Percentiles rank a stretch among this genome's conserved stretches.
phyloP scores from a whole-genome alignment of 1,284 basidiomycete species.

The Mycosarcoma mackinlayi region DNA sequence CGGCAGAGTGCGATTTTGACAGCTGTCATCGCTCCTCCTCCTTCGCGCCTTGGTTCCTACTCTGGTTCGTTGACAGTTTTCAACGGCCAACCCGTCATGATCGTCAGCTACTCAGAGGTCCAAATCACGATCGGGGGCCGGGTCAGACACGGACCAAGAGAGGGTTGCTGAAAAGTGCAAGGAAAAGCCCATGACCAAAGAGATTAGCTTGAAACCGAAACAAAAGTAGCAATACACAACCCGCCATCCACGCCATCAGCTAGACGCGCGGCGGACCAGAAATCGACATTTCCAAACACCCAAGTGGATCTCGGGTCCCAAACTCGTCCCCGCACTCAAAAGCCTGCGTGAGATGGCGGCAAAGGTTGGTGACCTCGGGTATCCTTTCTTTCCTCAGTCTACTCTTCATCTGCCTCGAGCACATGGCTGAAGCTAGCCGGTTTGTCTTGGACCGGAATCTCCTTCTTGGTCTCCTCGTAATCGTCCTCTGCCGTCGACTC shows the following conservation, averaged over 20 bases:
- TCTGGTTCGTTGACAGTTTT: not conserved
- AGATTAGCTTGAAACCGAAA: not conserved
- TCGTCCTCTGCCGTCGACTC: slow-evolving; percentile 33
- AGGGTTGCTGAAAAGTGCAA: not conserved
- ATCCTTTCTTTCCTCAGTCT: not conserved
- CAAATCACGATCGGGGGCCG: too few relatives aligned
- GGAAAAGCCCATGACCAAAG: slow-evolving; percentile 12
- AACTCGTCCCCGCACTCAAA: too few relatives aligned
- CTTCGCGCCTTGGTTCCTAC: not conserved
- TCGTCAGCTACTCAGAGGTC: too few relatives aligned
- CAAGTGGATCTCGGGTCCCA: too few relatives aligned
- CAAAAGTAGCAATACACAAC: not conserved
- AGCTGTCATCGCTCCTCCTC: slow-evolving; percentile 18
- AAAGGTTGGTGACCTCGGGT: slow-evolving; percentile 7
- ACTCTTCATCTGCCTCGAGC: not conserved
- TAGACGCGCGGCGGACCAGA: too few relatives aligned
- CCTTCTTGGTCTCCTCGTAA: slow-evolving; percentile 25
- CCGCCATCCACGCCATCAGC: not conserved
- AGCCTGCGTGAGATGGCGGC: too few relatives aligned
- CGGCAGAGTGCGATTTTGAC: slow-evolving; percentile 9
- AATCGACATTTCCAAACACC: too few relatives aligned
- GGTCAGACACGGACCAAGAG: too few relatives aligned
- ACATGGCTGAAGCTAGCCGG: slow-evolving; percentile 34
- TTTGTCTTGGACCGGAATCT: slow-evolving; percentile 23
- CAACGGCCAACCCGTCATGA: too few relatives aligned